These are phyloP conservation scores for Pichia cephalocereana DNA, from an alignment of 805 yeast species.

Conservation along the genomic window DNA sequence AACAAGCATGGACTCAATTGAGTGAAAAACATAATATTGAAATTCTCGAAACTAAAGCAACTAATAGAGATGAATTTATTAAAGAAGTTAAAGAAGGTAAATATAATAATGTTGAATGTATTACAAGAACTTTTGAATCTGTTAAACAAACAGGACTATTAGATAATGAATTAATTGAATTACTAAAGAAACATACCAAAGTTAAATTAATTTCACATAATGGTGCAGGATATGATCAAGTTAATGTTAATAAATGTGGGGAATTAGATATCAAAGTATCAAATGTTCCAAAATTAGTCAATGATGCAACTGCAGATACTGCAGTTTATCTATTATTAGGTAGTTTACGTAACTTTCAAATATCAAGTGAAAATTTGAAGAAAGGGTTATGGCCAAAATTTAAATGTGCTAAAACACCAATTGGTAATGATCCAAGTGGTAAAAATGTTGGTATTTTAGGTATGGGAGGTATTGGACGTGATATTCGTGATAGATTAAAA, in stretches of 20 bases:
- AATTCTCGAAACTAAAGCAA: slow-evolving; percentile 36
- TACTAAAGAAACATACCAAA: slow-evolving; percentile 25
- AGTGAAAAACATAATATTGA: slow-evolving; percentile 27
- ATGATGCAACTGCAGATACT: slow-evolving; percentile 50
- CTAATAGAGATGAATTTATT: slow-evolving; percentile 33
- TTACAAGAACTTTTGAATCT: slow-evolving; percentile 36
- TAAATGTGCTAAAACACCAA: slow-evolving; percentile 44
- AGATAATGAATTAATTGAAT: slow-evolving; percentile 33
- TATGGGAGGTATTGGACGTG: slow-evolving; percentile 86
- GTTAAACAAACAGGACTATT: slow-evolving; percentile 32
- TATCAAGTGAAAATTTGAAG: slow-evolving; percentile 44
- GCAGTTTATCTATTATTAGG: slow-evolving; percentile 42
- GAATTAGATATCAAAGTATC: slow-evolving; percentile 36
- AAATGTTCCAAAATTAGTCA: slow-evolving; percentile 45
- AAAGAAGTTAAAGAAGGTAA: slow-evolving; percentile 28
- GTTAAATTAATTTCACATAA: slow-evolving; percentile 37
- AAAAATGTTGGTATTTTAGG: slow-evolving; percentile 75
- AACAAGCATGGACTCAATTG: slow-evolving; percentile 49
- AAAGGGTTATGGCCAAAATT: slow-evolving; percentile 52
- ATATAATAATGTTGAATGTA: slow-evolving; percentile 27
- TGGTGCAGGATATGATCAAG: slow-evolving; percentile 54
- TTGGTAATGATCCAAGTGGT: slow-evolving; percentile 71
- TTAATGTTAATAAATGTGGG: slow-evolving; percentile 35
- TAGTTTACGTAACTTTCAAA: slow-evolving; percentile 50
- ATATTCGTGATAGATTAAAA: slow-evolving; percentile 57